A percentile compares a stretch with the other conserved stretches of the same genome.
Conservation (phyloP, 176 grass and related monocot species). For the Rhynchospora breviuscula region DNA sequence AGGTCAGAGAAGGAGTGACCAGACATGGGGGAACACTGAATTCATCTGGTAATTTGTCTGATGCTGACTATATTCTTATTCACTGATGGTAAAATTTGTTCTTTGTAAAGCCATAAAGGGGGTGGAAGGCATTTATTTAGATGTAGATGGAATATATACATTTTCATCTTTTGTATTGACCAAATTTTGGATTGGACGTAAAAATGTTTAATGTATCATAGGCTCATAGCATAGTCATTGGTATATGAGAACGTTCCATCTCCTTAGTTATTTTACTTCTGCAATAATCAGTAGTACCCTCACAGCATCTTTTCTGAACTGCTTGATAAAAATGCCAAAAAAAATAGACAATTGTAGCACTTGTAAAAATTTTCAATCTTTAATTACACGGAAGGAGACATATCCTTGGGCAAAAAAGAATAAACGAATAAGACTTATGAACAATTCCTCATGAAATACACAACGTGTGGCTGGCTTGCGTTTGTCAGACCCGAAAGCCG, state of each 20-base stretch:
- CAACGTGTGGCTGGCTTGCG: not conserved
- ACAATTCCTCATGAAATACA: constrained; percentile 7
- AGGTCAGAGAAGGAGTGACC: constrained; percentile 69
- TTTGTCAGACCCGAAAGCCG: constrained; percentile 25
- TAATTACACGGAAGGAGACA: not conserved
- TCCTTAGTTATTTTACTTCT: not conserved
- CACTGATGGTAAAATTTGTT: constrained; percentile 21
- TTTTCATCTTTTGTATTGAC: not conserved
- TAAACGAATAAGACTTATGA: not conserved
- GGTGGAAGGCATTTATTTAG: not conserved
- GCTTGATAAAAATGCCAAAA: not conserved
- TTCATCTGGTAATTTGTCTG: constrained; percentile 24
- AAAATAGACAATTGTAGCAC: not conserved
- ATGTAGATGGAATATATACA: not conserved
- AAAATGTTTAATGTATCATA: not conserved
- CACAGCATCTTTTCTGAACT: not conserved
- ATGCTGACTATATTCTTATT: constrained; percentile 54
- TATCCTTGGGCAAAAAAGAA: not conserved
- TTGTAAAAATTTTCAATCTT: not conserved
- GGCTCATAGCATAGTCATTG: not conserved
- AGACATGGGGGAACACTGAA: constrained; percentile 19
- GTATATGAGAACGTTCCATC: not conserved
- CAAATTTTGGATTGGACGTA: not conserved
- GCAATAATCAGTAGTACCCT: not conserved
- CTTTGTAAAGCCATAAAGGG: not conserved